A percentile compares a stretch with the other conserved stretches of the same genome.
These are phyloP conservation scores for Eleusine indica DNA, from an alignment of 176 grass and related monocot genomes.

Conservation along the genomic window DNA sequence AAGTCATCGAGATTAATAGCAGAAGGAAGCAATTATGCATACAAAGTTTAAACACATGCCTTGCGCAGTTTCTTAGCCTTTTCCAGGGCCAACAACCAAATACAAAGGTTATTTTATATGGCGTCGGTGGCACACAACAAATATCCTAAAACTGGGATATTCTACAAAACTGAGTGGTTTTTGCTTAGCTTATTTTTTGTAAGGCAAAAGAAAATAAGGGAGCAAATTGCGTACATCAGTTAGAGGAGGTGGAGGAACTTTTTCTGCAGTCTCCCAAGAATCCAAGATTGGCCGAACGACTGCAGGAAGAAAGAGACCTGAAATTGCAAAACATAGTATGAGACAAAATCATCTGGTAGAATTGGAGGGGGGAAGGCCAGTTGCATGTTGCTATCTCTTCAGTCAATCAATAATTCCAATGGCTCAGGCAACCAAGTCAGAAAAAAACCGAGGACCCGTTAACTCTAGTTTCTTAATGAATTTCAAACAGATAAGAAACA, in stretches of 20 bases:
- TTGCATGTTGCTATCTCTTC: background rate
- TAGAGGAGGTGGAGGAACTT: constrained; percentile 68
- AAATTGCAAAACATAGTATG: constrained; percentile 45
- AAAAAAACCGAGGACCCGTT: constrained; percentile 4
- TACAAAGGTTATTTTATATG: background rate
- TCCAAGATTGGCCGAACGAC: constrained; percentile 92
- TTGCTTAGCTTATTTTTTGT: background rate
- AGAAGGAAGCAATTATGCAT: background rate
- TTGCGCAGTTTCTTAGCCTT: background rate
- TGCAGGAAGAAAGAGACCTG: constrained; percentile 94
- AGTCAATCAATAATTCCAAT: background rate
- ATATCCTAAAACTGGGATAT: background rate
- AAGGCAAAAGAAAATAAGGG: background rate
- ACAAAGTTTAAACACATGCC: background rate
- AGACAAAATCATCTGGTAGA: background rate
- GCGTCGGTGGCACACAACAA: background rate
- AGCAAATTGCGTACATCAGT: constrained; percentile 66
- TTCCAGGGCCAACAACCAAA: background rate
- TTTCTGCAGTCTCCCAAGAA: constrained; percentile 74
- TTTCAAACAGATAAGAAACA: no score
- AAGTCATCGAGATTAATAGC: background rate
- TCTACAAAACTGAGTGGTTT: background rate
- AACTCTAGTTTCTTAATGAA: no score
- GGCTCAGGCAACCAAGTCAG: background rate
- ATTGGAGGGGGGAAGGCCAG: background rate